A percentile compares a stretch with the other conserved stretches of the same genome.
Evolutionary conservation across 805 yeast genomes (phyloP).

Genomic region (Saccharomycopsis babjevae): DNA sequence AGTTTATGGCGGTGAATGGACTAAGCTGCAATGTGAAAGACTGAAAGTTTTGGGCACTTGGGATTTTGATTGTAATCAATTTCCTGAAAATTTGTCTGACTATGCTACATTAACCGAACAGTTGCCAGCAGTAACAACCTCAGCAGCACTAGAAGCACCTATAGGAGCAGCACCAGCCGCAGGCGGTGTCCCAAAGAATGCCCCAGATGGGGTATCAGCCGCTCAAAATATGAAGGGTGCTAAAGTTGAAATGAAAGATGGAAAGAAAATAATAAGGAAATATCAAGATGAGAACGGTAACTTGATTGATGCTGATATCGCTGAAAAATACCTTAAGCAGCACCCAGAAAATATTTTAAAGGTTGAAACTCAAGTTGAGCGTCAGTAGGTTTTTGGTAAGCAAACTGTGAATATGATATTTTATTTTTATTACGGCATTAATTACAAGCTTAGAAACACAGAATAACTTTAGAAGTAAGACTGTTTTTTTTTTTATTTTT

Average conservation of each 20-base stretch:
- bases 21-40: slow-evolving; percentile 50
- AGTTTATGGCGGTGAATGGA: slow-evolving; percentile 75
- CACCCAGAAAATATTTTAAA: slow-evolving; percentile 18
- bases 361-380: slow-evolving; percentile 15
- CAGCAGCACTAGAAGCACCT: neutral
- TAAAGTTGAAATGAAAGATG: slow-evolving; percentile 18
- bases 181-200: neutral
- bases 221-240: slow-evolving; percentile 16
- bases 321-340: slow-evolving; percentile 18
- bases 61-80: slow-evolving; percentile 76
- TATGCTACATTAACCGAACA: slow-evolving; percentile 19
- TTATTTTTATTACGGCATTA: neutral
- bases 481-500: too few species aligned
- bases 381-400: neutral
- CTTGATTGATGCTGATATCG: slow-evolving; percentile 26
- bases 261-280: slow-evolving; percentile 19
- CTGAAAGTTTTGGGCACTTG: slow-evolving; percentile 55
- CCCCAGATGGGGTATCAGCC: slow-evolving; percentile 6
- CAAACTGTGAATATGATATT: neutral
- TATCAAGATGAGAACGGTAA: slow-evolving; percentile 32
- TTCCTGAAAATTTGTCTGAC: slow-evolving; percentile 19
- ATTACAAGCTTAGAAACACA: neutral
- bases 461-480: too few species aligned
- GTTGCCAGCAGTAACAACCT: neutral
- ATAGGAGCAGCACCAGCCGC: neutral